Percentiles rank a stretch among this genome's conserved stretches.
phyloP scores from a whole-genome alignment of 805 yeast species.

The Wickerhamomyces bovis region DNA sequence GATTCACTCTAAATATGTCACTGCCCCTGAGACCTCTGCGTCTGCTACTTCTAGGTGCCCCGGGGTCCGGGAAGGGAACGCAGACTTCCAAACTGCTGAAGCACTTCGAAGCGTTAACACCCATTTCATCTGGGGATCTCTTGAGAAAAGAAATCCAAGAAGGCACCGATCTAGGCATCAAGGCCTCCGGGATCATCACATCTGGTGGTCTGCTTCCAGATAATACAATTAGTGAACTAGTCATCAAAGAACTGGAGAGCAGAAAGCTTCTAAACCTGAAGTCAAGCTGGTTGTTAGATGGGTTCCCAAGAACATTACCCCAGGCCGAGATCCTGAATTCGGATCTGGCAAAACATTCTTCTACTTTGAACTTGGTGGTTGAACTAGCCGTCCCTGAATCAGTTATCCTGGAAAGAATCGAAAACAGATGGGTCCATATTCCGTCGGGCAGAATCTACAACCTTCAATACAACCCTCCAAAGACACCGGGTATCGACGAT shows the following conservation, averaged over 20 bases:
- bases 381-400: conserved; percentile 81
- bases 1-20: conserved; percentile 1
- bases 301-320: conserved; percentile 76
- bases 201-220: conserved; percentile 76
- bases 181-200: conserved; percentile 51
- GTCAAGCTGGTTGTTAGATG: conserved; percentile 76
- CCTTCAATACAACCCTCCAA: conserved; percentile 84
- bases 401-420: conserved; percentile 77
- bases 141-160: conserved; percentile 60
- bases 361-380: conserved; percentile 68
- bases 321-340: conserved; percentile 63
- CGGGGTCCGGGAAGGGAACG: conserved; percentile 95
- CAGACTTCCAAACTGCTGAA: conserved; percentile 62
- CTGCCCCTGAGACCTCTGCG: conserved; percentile 41
- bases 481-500: conserved; percentile 74
- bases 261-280: conserved; percentile 37
- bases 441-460: conserved; percentile 87
- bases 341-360: conserved; percentile 31
- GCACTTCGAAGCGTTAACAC: conserved; percentile 42
- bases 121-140: conserved; percentile 82
- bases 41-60: conserved; percentile 79
- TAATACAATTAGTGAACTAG: conserved; percentile 51
- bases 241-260: conserved; percentile 41
- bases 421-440: conserved; percentile 77
- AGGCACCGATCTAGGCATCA: conserved; percentile 46